phyloP scores from a whole-genome alignment of 2,329 filamentous ascomycete genomes.

The Ophiostoma fasciatum region DNA sequence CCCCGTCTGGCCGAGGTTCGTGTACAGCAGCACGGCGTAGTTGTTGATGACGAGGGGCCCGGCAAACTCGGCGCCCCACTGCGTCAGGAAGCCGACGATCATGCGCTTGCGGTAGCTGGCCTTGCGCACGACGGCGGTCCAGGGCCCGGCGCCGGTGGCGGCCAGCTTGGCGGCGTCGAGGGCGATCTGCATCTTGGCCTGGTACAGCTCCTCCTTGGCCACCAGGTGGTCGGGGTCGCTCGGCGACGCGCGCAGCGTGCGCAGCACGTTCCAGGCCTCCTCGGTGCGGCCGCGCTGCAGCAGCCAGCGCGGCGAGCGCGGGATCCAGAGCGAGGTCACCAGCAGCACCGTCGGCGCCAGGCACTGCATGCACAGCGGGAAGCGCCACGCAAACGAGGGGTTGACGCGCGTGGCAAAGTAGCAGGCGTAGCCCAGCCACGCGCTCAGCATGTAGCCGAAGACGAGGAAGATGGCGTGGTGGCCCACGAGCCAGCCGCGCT shows the following conservation, averaged over 20 bases:
- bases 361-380: conserved; percentile 26
- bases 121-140: conserved; percentile 30
- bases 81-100: conserved; percentile 35
- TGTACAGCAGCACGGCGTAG: conserved; percentile 24
- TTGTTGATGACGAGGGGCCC: conserved; percentile 36
- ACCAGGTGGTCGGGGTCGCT: conserved; percentile 25
- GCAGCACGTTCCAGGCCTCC: conserved; percentile 29
- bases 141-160: conserved; percentile 23
- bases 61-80: conserved; percentile 38
- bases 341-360: conserved; percentile 21
- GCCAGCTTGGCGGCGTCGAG: conserved; percentile 27
- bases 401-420: conserved; percentile 23
- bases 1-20: conserved; percentile 23
- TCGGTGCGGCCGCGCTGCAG: conserved; percentile 28
- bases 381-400: conserved; percentile 28
- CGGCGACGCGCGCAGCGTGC: conserved; percentile 21
- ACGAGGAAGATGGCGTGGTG: conserved; percentile 31
- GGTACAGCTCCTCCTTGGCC: conserved; percentile 30
- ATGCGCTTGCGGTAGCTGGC: conserved; percentile 34
- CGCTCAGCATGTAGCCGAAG: conserved; percentile 29
- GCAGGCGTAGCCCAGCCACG: conserved; percentile 28
- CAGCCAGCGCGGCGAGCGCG: conserved; percentile 33
- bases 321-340: conserved; percentile 25
- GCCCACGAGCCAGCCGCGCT: conserved; percentile 28
- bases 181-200: conserved; percentile 29